phyloP scores from a whole-genome alignment of 2,329 filamentous ascomycete species.

The Calonectria montana region DNA sequence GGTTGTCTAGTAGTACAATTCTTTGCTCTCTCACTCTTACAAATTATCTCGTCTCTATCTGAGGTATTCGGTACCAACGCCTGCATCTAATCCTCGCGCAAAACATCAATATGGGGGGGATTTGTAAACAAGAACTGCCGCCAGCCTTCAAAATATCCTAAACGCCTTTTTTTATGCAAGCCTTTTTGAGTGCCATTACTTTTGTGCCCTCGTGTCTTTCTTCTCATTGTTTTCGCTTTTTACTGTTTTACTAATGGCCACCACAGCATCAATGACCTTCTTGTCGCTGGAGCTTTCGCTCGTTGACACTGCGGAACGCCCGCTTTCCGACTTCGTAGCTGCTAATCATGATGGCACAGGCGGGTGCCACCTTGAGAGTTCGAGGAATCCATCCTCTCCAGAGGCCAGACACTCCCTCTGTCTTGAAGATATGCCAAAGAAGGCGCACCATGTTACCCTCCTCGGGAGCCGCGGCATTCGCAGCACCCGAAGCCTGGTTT shows the following conservation, averaged over 20 bases:
- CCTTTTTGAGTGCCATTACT: slow-evolving; percentile 19
- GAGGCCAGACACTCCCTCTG: slow-evolving; percentile 83
- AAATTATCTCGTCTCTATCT: slow-evolving; percentile 39
- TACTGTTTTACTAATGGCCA: neutral
- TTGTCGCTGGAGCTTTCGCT: slow-evolving; percentile 46
- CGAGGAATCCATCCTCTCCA: slow-evolving; percentile 94
- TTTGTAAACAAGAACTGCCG: slow-evolving; percentile 14
- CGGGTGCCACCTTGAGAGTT: slow-evolving; percentile 93
- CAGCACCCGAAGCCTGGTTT: slow-evolving; percentile 56
- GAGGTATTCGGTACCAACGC: slow-evolving; percentile 28
- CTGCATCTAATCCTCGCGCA: slow-evolving; percentile 31
- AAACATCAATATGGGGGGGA: slow-evolving; percentile 6
- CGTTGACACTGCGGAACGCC: slow-evolving; percentile 81
- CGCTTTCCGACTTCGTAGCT: slow-evolving; percentile 97
- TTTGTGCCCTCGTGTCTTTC: slow-evolving; percentile 5
- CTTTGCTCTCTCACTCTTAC: slow-evolving; percentile 34
- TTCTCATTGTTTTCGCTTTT: neutral
- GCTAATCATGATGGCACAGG: slow-evolving; percentile 99
- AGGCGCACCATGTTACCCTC: slow-evolving; percentile 83
- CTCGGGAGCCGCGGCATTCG: slow-evolving; percentile 68
- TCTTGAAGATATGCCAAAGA: slow-evolving; percentile 89
- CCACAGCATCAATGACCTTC: neutral
- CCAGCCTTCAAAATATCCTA: slow-evolving; percentile 9
- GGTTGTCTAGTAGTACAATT: neutral
- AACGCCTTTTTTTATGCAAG: slow-evolving; percentile 37